Base-by-base conservation (phyloP, 202 grass and related monocot genomes). In the Setaria italica region DNA sequence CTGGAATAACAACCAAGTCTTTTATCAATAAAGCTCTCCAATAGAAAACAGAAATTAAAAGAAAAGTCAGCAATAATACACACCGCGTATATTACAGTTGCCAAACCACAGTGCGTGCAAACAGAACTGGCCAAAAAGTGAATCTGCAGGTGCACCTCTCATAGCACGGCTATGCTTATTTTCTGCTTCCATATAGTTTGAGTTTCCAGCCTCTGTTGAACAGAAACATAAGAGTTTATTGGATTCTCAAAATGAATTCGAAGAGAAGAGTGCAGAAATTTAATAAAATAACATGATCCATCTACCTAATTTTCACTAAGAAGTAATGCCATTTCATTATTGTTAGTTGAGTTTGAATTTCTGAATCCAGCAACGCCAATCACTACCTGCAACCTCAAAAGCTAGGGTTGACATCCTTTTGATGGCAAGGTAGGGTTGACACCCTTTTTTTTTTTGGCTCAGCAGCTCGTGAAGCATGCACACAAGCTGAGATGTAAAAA, bases 51-150 rank as follows among this genome's bases (percentile, higher is more conserved):
- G 11, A 53, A 4, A 35, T 58, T 41, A 85, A 65, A 76, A 72
- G 48, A 86, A 67, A 77, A 77, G 4, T 62, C 20, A 79, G 80
- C 12, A 15, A 53, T 67, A 63, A 90, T 74, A 86, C 93, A 50
- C 64, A 95, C 93, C 93, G 6, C 93, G 93, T 78, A 99, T 99
- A 79, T 92, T 94, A 90, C 96, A 99, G 80, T 92, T 86, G 56
- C 96, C 96, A 92, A 99, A 95, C 96, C 96, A 99, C 25, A 99
- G 88, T 74, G 93, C 83, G 77, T 99, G 96, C 81, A 99, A 80
- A 80, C 93, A 99, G 82, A 99, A 95, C 76, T 99, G 91, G 6
- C 91, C 88, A 92, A 99, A 99, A 70, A 99, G 91, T 66, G 96
- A 99, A 79, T 90, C 79, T 78, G 93, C 85, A 86, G 91, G 91